phyloP scores from a whole-genome alignment of 169 alveolate genomes.

The Eimeria falciformis region DNA sequence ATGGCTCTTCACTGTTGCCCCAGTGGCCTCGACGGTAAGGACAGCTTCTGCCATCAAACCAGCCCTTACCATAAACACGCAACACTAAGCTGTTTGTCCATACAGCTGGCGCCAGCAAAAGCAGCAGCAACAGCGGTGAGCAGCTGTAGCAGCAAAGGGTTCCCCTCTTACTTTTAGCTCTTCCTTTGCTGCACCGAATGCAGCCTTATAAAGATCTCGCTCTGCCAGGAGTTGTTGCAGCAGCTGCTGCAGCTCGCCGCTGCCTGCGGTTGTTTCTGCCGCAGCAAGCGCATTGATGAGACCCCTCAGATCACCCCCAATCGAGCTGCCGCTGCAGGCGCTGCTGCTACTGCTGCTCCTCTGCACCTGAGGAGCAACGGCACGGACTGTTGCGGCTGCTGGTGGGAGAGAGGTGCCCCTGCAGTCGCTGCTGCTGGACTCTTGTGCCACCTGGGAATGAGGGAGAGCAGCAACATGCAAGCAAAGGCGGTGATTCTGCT shows the following conservation, averaged over 20 bases:
- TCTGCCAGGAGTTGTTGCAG: constrained; percentile 70
- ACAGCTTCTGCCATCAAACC: background rate
- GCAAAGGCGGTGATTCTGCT: background rate
- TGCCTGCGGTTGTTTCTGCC: constrained; percentile 46
- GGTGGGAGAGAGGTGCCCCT: background rate
- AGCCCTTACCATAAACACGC: background rate
- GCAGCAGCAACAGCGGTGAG: background rate
- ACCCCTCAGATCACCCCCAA: constrained; percentile 69
- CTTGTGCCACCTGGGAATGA: background rate
- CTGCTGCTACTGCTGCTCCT: constrained; percentile 67
- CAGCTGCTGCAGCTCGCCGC: constrained; percentile 61
- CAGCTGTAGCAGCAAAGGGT: background rate
- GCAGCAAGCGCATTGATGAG: constrained; percentile 59
- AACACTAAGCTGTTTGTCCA: background rate
- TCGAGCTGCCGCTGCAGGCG: constrained; percentile 69
- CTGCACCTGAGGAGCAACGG: constrained; percentile 35
- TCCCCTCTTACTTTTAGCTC: constrained; percentile 52
- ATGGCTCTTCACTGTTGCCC: too few species aligned
- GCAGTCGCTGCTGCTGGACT: too few species aligned
- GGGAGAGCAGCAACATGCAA: background rate
- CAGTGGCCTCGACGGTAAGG: background rate
- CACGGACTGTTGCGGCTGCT: constrained; percentile 17
- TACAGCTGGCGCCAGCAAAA: background rate
- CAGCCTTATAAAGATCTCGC: constrained; percentile 73
- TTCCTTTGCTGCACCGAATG: constrained; percentile 74